phyloP scores from a whole-genome alignment of 306 rosid genomes.

The Styphnolobium japonicum region DNA sequence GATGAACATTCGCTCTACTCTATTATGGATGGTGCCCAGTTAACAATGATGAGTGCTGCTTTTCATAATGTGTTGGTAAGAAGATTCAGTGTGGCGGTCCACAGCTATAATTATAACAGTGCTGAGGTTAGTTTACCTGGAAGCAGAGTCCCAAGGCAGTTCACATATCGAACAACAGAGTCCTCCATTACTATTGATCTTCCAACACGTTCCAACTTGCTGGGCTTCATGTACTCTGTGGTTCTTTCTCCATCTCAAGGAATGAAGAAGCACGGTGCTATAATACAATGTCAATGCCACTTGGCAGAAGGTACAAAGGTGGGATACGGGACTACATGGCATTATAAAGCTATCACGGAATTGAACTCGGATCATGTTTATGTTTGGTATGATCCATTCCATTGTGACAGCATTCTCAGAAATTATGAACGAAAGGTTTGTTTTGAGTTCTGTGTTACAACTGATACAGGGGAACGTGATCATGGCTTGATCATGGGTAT shows the following conservation, averaged over 20 bases:
- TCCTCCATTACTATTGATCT: not conserved
- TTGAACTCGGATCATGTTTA: slow-evolving; percentile 8
- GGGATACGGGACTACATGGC: not conserved
- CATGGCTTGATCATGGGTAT: not conserved
- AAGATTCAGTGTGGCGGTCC: no score
- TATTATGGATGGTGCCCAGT: not conserved
- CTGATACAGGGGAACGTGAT: not conserved
- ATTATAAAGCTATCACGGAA: not conserved
- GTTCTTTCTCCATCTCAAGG: not conserved
- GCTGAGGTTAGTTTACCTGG: not conserved
- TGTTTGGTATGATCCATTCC: slow-evolving; percentile 26
- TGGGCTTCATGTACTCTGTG: not conserved
- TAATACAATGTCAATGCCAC: not conserved
- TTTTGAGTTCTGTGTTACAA: not conserved
- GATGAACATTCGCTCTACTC: not conserved
- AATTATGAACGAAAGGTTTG: not conserved
- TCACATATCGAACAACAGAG: not conserved
- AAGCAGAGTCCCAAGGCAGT: not conserved
- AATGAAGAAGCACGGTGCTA: not conserved
- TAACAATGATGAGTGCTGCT: not conserved
- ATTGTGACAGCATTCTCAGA: not conserved
- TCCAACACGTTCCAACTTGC: not conserved
- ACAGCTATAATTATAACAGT: no score
- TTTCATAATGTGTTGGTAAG: no score
- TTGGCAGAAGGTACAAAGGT: not conserved